Conservation (phyloP, 805 yeast genomes). For the Vanderwaltozyma tropicalis region DNA sequence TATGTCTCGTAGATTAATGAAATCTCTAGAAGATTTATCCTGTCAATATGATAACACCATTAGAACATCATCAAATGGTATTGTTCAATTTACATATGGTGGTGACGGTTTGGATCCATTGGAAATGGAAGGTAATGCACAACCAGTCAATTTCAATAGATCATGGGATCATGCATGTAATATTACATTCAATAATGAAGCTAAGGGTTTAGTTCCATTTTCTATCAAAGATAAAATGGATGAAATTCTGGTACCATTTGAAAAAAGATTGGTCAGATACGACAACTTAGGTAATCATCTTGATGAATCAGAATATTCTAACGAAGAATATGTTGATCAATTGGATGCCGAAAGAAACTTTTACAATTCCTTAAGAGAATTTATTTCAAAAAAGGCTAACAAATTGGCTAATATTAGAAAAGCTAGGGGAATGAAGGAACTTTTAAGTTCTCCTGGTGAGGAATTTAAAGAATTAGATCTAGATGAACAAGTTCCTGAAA, state of each 20-base stretch:
- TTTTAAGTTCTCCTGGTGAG: slow-evolving; percentile 34
- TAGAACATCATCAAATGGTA: slow-evolving; percentile 89
- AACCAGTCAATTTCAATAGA: slow-evolving; percentile 84
- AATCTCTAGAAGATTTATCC: slow-evolving; percentile 91
- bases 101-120: slow-evolving; percentile 97
- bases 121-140: slow-evolving; percentile 98
- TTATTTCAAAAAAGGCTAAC: slow-evolving; percentile 45
- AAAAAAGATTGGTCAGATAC: slow-evolving; percentile 46
- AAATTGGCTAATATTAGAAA: slow-evolving; percentile 48
- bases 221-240: slow-evolving; percentile 51
- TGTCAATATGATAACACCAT: slow-evolving; percentile 90
- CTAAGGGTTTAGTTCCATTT: slow-evolving; percentile 55
- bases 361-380: slow-evolving; percentile 64
- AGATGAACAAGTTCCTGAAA: slow-evolving; percentile 30
- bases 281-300: slow-evolving; percentile 62
- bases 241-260: slow-evolving; percentile 49
- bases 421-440: slow-evolving; percentile 39
- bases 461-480: slow-evolving; percentile 34
- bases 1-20: slow-evolving; percentile 97
- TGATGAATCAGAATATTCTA: slow-evolving; percentile 34
- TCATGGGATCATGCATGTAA: slow-evolving; percentile 90
- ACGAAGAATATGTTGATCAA: slow-evolving; percentile 66
- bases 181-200: slow-evolving; percentile 51
- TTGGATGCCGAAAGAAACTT: slow-evolving; percentile 80
- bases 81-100: slow-evolving; percentile 95